Conservation (phyloP, 768 basidiomycete genomes). For the Mycena filopes region DNA sequence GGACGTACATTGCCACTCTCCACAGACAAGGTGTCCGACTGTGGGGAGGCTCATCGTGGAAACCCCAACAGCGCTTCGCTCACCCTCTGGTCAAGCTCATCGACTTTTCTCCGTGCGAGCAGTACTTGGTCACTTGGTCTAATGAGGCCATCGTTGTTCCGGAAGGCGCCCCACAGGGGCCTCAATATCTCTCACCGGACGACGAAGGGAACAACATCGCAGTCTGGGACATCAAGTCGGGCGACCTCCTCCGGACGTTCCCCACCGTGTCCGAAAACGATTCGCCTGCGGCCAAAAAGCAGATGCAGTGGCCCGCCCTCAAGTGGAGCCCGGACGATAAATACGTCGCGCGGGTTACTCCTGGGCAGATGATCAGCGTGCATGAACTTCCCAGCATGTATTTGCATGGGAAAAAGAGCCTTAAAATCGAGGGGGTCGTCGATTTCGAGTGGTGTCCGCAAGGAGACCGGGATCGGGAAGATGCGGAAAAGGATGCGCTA, state of each 20-base stretch:
- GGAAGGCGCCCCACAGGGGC: constrained; percentile 82
- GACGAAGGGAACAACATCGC: constrained; percentile 98
- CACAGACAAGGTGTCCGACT: constrained; percentile 95
- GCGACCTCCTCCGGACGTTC: constrained; percentile 92
- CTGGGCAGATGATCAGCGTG: constrained; percentile 94
- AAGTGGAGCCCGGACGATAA: constrained; percentile 99
- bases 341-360: constrained; percentile 89
- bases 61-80: constrained; percentile 88
- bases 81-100: constrained; percentile 96
- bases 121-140: constrained; percentile 97
- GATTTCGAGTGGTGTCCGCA: constrained; percentile 99
- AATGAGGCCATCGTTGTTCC: constrained; percentile 91
- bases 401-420: constrained; percentile 93
- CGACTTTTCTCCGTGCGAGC: constrained; percentile 97
- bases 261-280: constrained; percentile 71
- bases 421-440: constrained; percentile 97
- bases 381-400: constrained; percentile 96
- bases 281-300: constrained; percentile 70
- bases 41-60: constrained; percentile 95
- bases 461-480: constrained; percentile 88
- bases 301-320: constrained; percentile 93
- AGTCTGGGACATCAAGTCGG: constrained; percentile 98
- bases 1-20: constrained; percentile 93
- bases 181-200: constrained; percentile 88
- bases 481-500: constrained; percentile 63